Evolutionary conservation across 495 filamentous ascomycete genomes (phyloP), one percentile per base, ranked within the genome.

Genomic region (Aspergillus heteromorphus): DNA sequence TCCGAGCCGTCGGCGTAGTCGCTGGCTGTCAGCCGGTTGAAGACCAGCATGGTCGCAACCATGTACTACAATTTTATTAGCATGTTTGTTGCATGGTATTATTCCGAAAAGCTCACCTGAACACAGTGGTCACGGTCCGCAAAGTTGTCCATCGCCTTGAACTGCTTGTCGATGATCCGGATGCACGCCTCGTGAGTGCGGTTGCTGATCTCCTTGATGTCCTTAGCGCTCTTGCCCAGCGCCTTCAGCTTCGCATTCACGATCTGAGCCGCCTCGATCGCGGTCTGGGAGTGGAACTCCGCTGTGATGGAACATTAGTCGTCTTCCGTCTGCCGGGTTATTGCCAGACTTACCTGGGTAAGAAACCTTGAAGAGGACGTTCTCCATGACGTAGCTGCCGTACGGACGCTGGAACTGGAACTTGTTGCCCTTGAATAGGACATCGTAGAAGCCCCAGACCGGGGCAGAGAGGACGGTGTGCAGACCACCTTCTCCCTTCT

Each of bases 361-460:
- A 27, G 93, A 98, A 38, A 98, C 95, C 81, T 98, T 98, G 82
- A 98, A 98, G 45, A 98, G 87, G 43, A 98, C 88, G 68, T 97
- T 98, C 83, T 98, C 93, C 93, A 98, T 98, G 51, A 98, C 95
- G 70, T 98, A 98, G 80, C 87, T 92, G 61, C 92, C 93, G 66
- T 97, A 98, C 41, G 85, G 84, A 45, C 93, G 84, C 77, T 98
- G 93, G 81, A 96, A 97, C 69, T 89, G 74, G 73, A 98, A 98
- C 68, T 87, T 88, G 66, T 92, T 87, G 73, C 89, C 90, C 79
- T 92, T 89, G 80, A 98, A 98, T 51, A 92, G 79, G 51, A 96
- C 91, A 68, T 98, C 93, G 72, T 98, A 98, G 83, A 97, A 98
- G 41, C 93, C 93, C 93, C 93, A 98, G 53, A 85, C 84, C 17